Conservation (phyloP, 441 rosid species). For the Dalechampia spathulata region DNA sequence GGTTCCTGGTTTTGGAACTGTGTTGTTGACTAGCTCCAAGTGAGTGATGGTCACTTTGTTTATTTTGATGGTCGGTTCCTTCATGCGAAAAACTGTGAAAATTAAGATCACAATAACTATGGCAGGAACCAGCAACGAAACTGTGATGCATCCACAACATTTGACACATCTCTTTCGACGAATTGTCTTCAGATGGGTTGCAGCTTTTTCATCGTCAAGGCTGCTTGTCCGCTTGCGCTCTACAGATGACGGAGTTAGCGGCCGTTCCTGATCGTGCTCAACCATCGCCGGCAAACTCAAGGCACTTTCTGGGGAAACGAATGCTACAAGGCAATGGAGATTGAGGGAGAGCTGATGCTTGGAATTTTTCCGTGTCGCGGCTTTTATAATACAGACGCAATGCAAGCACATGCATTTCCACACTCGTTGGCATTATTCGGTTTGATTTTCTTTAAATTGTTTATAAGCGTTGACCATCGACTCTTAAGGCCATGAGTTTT, state of each 20-base stretch:
- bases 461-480: too few species aligned
- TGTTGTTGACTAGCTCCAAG: slow-evolving; percentile 34
- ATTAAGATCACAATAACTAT: slow-evolving; percentile 32
- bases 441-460: background rate
- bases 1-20: slow-evolving; percentile 44
- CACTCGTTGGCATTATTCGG: background rate
- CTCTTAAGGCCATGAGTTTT: too few species aligned
- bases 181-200: slow-evolving; percentile 7
- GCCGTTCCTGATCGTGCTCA: slow-evolving; percentile 49
- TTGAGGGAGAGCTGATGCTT: background rate
- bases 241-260: slow-evolving; percentile 42
- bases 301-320: too few species aligned
- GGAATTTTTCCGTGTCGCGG: background rate
- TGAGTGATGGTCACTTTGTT: slow-evolving; percentile 38
- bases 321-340: background rate
- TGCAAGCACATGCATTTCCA: background rate
- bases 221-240: slow-evolving; percentile 33
- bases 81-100: slow-evolving; percentile 58
- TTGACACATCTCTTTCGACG: slow-evolving; percentile 31
- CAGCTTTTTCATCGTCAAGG: slow-evolving; percentile 28
- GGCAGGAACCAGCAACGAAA: slow-evolving; percentile 27
- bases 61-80: slow-evolving; percentile 50
- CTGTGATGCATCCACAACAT: slow-evolving; percentile 37
- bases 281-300: too few species aligned
- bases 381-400: background rate